Evolutionary conservation across 139 green algal species (phyloP).

Genomic region (Chlorella sp.): DNA sequence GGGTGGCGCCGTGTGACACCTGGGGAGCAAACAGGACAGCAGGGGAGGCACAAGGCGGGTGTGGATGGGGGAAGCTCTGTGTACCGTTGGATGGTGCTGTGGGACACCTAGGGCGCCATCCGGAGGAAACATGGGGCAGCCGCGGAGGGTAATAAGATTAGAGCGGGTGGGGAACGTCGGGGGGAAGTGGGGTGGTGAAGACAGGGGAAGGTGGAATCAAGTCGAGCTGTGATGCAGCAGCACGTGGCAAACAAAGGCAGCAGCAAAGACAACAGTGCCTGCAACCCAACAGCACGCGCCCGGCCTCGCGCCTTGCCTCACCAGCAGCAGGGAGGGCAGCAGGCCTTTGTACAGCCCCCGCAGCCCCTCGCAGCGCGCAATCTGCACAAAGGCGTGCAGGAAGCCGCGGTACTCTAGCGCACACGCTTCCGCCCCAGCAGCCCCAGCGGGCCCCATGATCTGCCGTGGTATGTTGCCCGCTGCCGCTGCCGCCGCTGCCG

Average conservation of each 20-base stretch:
- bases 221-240: not conserved
- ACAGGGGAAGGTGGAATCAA: too few species aligned
- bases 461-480: not conserved
- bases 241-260: not conserved
- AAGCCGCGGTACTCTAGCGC: constrained; percentile 71
- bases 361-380: constrained; percentile 82
- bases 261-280: not conserved
- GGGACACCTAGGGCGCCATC: too few species aligned
- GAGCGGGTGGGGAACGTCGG: too few species aligned
- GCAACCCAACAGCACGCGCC: too few species aligned
- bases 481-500: not conserved
- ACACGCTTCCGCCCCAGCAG: not conserved
- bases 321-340: constrained; percentile 87
- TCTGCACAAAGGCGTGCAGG: constrained; percentile 73
- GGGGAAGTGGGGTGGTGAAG: too few species aligned
- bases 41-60: not conserved
- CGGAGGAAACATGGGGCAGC: too few species aligned
- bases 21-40: not conserved
- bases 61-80: too few species aligned
- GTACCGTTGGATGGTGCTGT: constrained; percentile 96
- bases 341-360: constrained; percentile 91
- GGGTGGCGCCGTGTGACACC: constrained; percentile 91
- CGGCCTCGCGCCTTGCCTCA: constrained; percentile 12
- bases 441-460: not conserved
- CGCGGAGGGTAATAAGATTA: too few species aligned